Percentiles rank a stretch among this genome's conserved stretches.
Conservation (phyloP, 2,329 filamentous ascomycete species). For the Pseudogymnoascus sp. region DNA sequence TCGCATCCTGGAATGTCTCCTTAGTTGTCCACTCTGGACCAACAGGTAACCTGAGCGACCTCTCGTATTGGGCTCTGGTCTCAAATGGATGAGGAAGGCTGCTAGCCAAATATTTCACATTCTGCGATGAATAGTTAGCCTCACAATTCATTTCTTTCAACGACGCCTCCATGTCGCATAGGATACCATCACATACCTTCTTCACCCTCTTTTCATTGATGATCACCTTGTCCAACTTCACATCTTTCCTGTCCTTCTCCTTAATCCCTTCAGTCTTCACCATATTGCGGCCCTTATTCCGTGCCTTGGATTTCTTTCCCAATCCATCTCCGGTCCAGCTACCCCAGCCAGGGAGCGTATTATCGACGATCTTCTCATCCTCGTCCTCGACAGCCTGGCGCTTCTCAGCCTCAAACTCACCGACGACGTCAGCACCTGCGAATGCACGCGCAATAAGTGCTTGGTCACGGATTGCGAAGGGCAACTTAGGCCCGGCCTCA, state of each 20-base stretch:
- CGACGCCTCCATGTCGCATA: not conserved
- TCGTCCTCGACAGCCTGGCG: conserved; percentile 61
- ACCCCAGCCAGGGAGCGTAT: conserved; percentile 90
- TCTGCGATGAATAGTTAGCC: conserved; percentile 38
- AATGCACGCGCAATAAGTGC: conserved; percentile 76
- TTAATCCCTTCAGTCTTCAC: conserved; percentile 65
- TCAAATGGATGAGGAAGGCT: conserved; percentile 86
- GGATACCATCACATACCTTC: conserved; percentile 50
- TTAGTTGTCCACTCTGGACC: conserved; percentile 97
- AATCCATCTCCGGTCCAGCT: conserved; percentile 82
- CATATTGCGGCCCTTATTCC: conserved; percentile 52
- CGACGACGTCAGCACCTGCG: conserved; percentile 75
- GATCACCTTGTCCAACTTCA: conserved; percentile 74
- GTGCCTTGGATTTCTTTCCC: conserved; percentile 57
- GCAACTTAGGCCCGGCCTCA: conserved; percentile 44
- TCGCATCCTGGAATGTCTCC: conserved; percentile 80
- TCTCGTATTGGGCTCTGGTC: conserved; percentile 79
- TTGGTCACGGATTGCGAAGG: conserved; percentile 49
- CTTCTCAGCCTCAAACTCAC: conserved; percentile 77
- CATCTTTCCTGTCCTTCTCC: conserved; percentile 69
- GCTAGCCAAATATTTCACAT: conserved; percentile 76
- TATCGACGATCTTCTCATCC: conserved; percentile 73
- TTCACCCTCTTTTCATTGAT: conserved; percentile 85
- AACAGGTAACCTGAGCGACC: conserved; percentile 74
- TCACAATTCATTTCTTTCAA: not conserved